Evolutionary conservation across 2,329 filamentous ascomycete species (phyloP), one percentile per base, ranked within the genome.

Genomic region (Hymenoscyphus linearis): DNA sequence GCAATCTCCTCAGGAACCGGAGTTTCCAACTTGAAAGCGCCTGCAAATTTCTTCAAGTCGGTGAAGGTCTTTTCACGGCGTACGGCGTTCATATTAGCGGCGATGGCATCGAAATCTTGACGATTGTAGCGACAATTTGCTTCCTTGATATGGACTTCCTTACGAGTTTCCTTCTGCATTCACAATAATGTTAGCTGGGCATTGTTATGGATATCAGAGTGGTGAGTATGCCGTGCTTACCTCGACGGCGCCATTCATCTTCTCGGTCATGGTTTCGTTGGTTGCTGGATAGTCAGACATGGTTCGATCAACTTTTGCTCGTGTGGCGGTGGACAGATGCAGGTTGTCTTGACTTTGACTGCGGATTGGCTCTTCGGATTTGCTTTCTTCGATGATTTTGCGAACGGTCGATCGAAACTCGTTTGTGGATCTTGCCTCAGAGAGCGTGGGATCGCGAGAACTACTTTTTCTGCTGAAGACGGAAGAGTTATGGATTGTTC

Each of bases 311-410:
- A 59, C 27, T 7, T 59, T 59, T 3, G 57, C 35, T 37, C 47
- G 44, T 36, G 47, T 14, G 9, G 26, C 4, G 14, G 18, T 10
- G 6, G 40, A 13, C 9, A 47, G 40, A 2, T 47, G 18, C n/a
- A 47, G 9, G 3, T 47, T 47, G 10, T 47, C 40, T 47, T 47
- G 40, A 47, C 18, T 47, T 9, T 47, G 40, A 47, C 13, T 47
- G 40, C 40, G 40, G 12, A 47, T 57, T 14, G 40, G 35, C 9
- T 59, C 47, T 36, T 59, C 57, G 31, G 47, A n/a, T 40, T 59
- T 59, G 47, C 57, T 53, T 14, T 59, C 57, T 40, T 59, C 57
- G 31, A 59, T 59, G 12, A 59, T 53, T 22, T 59, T 59, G 16
- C 57, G 47, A 6, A 59, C 57, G 27, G 47, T 59, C 13, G 57